Evolutionary conservation across 78 protist genomes (phyloP).

Genomic region (Dictyostelium brefeldianum): DNA sequence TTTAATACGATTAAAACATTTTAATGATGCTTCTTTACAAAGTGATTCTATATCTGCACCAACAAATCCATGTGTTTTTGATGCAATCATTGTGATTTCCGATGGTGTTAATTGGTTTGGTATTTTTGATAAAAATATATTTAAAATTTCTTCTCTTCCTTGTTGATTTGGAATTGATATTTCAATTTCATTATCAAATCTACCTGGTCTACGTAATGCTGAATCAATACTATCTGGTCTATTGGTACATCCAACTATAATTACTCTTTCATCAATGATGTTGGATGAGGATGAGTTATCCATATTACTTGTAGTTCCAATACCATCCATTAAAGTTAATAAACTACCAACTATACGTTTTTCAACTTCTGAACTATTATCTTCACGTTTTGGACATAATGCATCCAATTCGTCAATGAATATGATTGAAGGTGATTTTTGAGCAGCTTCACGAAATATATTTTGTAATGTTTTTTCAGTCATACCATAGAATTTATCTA

Average conservation of each 20-base stretch:
- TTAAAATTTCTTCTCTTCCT: conserved; percentile 78
- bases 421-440: conserved; percentile 90
- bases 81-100: conserved; percentile 65
- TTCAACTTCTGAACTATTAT: conserved; percentile 66
- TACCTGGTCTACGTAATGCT: conserved; percentile 95
- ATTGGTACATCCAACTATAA: conserved; percentile 98
- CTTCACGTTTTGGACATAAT: conserved; percentile 82
- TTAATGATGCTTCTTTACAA: conserved; percentile 89
- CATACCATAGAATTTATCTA: conserved; percentile 81
- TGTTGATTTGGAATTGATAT: conserved; percentile 88
- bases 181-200: conserved; percentile 97
- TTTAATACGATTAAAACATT: conserved; percentile 80
- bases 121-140: conserved; percentile 1
- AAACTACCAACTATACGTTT: conserved; percentile 92
- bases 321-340: conserved; percentile 97
- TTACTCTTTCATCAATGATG: conserved; percentile 23
- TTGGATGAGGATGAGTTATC: background rate
- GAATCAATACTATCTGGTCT: conserved; percentile 89
- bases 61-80: conserved; percentile 89
- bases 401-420: conserved; percentile 98
- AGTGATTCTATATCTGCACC: conserved; percentile 96
- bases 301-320: background rate
- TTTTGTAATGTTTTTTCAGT: conserved; percentile 64
- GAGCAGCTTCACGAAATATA: conserved; percentile 84
- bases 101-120: conserved; percentile 29